phyloP scores from a whole-genome alignment of 352 stramenopile species.

The Globisporangium carolinianum region DNA sequence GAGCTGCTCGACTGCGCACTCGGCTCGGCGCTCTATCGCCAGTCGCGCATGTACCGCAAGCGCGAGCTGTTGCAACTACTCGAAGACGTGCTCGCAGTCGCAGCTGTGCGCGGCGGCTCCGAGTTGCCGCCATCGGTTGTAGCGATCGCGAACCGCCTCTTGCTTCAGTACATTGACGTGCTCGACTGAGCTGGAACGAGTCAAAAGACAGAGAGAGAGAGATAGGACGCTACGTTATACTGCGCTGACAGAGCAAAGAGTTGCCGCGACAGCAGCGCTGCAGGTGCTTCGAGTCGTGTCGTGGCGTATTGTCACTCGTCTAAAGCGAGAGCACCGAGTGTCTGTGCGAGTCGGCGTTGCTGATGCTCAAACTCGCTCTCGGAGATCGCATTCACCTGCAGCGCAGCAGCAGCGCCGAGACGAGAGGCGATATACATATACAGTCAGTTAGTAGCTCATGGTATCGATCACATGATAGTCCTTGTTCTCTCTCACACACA shows the following conservation, averaged over 20 bases:
- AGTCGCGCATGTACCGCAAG: conserved; percentile 53
- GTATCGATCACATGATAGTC: neutral
- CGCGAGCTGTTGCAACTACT: conserved; percentile 39
- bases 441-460: neutral
- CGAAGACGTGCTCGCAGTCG: conserved; percentile 29
- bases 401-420: neutral
- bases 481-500: neutral
- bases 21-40: conserved; percentile 34
- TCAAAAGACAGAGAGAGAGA: neutral
- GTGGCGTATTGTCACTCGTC: neutral
- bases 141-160: conserved; percentile 30
- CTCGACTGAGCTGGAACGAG: conserved; percentile 28
- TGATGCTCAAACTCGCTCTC: conserved; percentile 3
- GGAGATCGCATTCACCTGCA: conserved; percentile 4
- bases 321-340: too few species aligned
- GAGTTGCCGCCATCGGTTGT: conserved; percentile 24
- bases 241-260: too few species aligned
- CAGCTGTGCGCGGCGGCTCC: conserved; percentile 13
- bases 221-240: neutral
- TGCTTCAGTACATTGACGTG: conserved; percentile 52
- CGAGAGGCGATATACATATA: neutral
- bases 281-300: too few species aligned
- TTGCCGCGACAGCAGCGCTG: too few species aligned
- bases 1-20: conserved; percentile 38
- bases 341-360: neutral